A percentile compares a stretch with the other conserved stretches of the same genome.
Conservation (phyloP, 1,284 basidiomycete genomes). For the Rhodotorula mucilaginosa region DNA sequence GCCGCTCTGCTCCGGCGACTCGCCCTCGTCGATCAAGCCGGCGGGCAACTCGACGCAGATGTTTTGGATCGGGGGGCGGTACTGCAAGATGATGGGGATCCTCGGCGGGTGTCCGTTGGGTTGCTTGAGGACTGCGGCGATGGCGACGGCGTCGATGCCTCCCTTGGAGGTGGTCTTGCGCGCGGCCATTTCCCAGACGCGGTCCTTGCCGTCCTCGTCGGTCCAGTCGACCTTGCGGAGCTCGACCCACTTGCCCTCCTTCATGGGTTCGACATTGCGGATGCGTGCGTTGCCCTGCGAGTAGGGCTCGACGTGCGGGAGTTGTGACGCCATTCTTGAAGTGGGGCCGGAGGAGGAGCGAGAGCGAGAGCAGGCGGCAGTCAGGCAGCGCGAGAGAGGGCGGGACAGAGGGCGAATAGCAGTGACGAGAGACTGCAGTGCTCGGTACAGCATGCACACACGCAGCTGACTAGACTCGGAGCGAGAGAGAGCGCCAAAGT, state of each 20-base stretch:
- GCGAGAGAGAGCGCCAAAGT: not conserved
- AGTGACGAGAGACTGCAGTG: too few species aligned
- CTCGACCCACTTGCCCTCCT: conserved; percentile 28
- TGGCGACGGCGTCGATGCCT: conserved; percentile 80
- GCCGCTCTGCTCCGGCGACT: conserved; percentile 72
- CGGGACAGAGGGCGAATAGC: not conserved
- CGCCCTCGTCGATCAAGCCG: conserved; percentile 76
- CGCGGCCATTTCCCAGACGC: conserved; percentile 79
- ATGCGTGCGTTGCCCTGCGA: conserved; percentile 1
- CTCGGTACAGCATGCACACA: conserved; percentile 1
- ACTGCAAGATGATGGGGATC: conserved; percentile 60
- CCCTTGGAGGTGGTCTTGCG: conserved; percentile 69
- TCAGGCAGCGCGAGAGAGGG: not conserved
- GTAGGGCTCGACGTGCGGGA: conserved; percentile 20
- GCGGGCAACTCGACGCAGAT: conserved; percentile 70
- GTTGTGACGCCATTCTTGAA: not conserved
- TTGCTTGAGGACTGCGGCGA: conserved; percentile 69
- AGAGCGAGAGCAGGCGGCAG: not conserved
- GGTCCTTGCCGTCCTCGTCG: conserved; percentile 52
- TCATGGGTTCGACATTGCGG: conserved; percentile 19
- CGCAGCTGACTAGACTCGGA: not conserved
- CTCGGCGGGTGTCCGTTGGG: conserved; percentile 55
- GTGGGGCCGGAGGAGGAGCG: not conserved
- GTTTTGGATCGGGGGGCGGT: conserved; percentile 35
- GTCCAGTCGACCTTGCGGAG: conserved; percentile 28